These are phyloP conservation scores for Blastobotrys parvus DNA, from an alignment of 805 yeast genomes.

Conservation along the genomic window DNA sequence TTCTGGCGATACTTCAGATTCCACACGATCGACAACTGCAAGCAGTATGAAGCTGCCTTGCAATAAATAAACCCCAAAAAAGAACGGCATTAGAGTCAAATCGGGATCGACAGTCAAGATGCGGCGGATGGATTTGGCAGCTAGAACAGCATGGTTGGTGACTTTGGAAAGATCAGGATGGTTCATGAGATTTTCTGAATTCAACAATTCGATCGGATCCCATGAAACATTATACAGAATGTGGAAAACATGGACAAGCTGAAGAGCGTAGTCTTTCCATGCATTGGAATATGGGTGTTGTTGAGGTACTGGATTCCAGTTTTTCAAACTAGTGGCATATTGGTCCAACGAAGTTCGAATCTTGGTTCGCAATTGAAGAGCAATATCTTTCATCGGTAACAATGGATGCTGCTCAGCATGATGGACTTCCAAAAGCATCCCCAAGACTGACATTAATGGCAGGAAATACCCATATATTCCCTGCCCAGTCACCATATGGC, in stretches of 20 bases:
- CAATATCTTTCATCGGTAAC: constrained; percentile 8
- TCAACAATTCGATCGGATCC: constrained; percentile 25
- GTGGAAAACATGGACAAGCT: constrained; percentile 22
- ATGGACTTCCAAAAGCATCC: constrained; percentile 22
- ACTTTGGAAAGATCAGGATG: constrained; percentile 20
- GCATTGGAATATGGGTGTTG: constrained; percentile 20
- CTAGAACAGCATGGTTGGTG: constrained; percentile 22
- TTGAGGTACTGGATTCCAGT: constrained; percentile 14
- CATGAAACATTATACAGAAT: constrained; percentile 22
- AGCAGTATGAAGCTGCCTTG: constrained; percentile 24
- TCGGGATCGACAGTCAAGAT: constrained; percentile 24
- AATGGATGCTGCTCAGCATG: constrained; percentile 22
- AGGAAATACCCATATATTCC: constrained; percentile 35
- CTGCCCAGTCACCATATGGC: constrained; percentile 22
- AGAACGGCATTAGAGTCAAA: constrained; percentile 24
- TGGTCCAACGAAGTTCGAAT: constrained; percentile 12
- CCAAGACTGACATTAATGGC: constrained; percentile 30
- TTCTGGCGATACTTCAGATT: constrained; percentile 19
- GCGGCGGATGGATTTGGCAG: constrained; percentile 19
- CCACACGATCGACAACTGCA: constrained; percentile 20
- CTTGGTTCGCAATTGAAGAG: constrained; percentile 13
- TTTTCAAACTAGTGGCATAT: constrained; percentile 14
- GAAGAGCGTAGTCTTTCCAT: constrained; percentile 20
- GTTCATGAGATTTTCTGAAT: constrained; percentile 17
- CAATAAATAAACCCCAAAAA: constrained; percentile 24